A percentile compares a stretch with the other conserved stretches of the same genome.
Evolutionary conservation across 495 filamentous ascomycete genomes (phyloP).

Genomic region (Usnea hakonensis): DNA sequence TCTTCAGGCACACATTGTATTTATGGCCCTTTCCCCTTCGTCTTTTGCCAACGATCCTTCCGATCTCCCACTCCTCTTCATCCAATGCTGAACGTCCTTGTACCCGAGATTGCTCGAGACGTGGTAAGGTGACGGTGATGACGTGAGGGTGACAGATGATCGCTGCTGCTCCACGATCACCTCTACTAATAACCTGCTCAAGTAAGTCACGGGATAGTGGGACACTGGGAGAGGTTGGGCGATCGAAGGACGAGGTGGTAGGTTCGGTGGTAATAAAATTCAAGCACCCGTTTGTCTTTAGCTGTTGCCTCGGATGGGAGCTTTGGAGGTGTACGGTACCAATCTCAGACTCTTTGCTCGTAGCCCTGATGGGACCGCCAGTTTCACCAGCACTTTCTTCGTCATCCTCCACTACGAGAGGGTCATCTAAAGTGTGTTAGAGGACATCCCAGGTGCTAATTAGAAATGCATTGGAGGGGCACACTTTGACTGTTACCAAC

Average conservation of each 20-base stretch:
- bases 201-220: neutral
- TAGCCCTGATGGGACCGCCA: neutral
- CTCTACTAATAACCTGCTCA: neutral
- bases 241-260: neutral
- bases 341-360: slow-evolving; percentile 7
- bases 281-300: slow-evolving; percentile 9
- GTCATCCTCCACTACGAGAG: slow-evolving; percentile 10
- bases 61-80: slow-evolving; percentile 4
- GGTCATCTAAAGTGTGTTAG: slow-evolving; percentile 9
- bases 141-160: neutral
- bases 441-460: neutral
- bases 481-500: slow-evolving; percentile 8
- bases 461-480: slow-evolving; percentile 6
- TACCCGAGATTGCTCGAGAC: neutral
- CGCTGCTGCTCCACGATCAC: slow-evolving; percentile 1
- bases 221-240: neutral
- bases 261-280: neutral
- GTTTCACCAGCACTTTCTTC: neutral
- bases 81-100: neutral
- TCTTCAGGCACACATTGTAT: slow-evolving; percentile 8
- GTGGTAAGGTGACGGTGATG: neutral
- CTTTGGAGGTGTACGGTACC: slow-evolving; percentile 2
- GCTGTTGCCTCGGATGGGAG: slow-evolving; percentile 4
- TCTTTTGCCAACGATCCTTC: neutral
- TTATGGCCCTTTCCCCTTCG: slow-evolving; percentile 2